Conservation (phyloP, 2,329 filamentous ascomycete species). For the Talaromyces pinophilus region DNA sequence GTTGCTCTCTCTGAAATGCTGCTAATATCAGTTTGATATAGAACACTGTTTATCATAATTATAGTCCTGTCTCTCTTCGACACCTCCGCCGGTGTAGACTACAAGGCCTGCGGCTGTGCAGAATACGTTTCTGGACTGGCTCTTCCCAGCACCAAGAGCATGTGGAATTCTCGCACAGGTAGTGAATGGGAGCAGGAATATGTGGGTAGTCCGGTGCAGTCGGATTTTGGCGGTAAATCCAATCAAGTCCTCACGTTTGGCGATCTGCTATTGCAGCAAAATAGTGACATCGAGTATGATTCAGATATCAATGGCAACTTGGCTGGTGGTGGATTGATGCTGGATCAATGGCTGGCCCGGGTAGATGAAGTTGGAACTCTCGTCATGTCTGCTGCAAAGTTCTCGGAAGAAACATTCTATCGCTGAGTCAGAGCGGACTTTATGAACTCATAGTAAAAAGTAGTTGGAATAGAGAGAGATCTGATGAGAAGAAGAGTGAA, state of each 20-base stretch:
- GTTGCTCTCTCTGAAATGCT: not conserved
- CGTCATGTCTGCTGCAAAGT: slow-evolving; percentile 9
- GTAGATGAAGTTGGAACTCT: slow-evolving; percentile 15
- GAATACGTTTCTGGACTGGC: slow-evolving; percentile 6
- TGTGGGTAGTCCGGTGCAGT: slow-evolving; percentile 8
- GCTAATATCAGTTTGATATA: not conserved
- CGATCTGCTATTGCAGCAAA: slow-evolving; percentile 3
- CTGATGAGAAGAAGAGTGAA: not conserved
- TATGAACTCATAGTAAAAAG: not conserved
- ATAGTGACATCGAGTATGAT: not conserved
- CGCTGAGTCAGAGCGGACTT: not conserved
- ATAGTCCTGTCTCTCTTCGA: slow-evolving; percentile 15
- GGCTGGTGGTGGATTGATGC: not conserved
- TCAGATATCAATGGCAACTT: not conserved
- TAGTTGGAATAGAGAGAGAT: not conserved
- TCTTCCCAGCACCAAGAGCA: slow-evolving; percentile 12
- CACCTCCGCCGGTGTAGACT: not conserved
- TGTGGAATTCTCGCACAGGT: slow-evolving; percentile 15
- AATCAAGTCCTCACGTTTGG: slow-evolving; percentile 11
- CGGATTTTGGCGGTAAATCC: not conserved
- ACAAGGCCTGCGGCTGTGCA: slow-evolving; percentile 5
- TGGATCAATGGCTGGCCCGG: slow-evolving; percentile 7
- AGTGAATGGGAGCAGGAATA: slow-evolving; percentile 12
- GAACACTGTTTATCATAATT: slow-evolving; percentile 1
- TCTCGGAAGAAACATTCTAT: not conserved